phyloP scores from a whole-genome alignment of 306 rosid species.

The Styphnolobium japonicum region DNA sequence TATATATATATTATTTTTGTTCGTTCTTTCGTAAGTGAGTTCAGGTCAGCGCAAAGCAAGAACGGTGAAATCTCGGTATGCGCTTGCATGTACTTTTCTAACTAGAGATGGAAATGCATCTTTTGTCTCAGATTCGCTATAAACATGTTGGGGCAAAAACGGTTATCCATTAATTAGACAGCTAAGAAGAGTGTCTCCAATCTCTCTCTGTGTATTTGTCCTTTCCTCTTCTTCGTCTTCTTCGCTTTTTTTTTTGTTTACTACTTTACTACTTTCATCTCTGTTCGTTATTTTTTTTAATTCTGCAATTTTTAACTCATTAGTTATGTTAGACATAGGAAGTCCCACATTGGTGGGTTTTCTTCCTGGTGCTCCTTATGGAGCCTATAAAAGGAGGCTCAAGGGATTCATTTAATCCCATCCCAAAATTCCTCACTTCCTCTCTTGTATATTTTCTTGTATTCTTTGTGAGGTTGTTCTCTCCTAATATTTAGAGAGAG shows the following conservation, averaged over 20 bases:
- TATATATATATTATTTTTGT: neutral
- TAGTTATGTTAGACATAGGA: no score
- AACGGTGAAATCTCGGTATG: neutral
- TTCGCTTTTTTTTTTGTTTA: neutral
- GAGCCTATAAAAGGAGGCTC: no score
- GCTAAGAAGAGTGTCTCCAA: conserved; percentile 11
- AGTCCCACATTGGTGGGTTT: no score
- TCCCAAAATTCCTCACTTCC: no score
- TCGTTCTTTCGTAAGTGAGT: neutral
- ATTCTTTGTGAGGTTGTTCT: no score
- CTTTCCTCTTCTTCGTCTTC: neutral
- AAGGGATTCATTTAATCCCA: no score
- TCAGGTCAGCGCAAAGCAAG: conserved; percentile 12
- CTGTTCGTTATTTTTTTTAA: no score
- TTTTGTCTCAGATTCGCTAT: conserved; percentile 6
- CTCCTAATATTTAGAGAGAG: no score
- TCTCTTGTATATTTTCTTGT: no score
- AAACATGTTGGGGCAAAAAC: conserved; percentile 11
- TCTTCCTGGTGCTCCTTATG: no score
- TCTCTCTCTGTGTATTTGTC: neutral
- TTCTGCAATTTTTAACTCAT: neutral
- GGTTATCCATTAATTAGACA: conserved; percentile 12
- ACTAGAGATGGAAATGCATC: neutral
- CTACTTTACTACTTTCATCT: neutral
- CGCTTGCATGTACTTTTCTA: neutral